Evolutionary conservation across 176 grass and related monocot genomes (phyloP), one percentile per base, ranked within the genome.

Genomic region (Thinopyrum elongatum): DNA sequence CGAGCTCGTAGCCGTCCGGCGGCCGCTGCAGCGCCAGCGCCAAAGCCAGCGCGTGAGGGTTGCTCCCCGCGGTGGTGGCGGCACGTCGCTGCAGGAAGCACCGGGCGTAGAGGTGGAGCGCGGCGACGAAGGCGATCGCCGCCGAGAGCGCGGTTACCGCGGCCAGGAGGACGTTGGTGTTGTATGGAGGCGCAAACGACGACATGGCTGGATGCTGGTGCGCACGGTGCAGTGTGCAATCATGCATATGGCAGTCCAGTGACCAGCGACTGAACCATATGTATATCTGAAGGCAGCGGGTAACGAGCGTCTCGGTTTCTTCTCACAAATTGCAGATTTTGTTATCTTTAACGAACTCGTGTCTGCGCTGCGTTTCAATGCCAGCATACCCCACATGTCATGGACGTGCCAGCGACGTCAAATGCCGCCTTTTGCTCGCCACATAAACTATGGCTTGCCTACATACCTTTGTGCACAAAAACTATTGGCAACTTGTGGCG

Each of bases 21-120:
- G 55, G 70, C 31, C 28, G 41, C 13, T 63, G 80, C 25, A 74
- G 57, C 63, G 74, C 42, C 25, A 75, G 1, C 42, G 26, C 19
- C 46, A 49, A 5, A 49, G 14, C 41, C 16, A 53, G 49, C 49
- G 49, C 35, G 70, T 33, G 63, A 16, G 58, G 63, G 27, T 70
- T 70, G 67, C 22, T 1, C 22, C 42, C 25, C 14, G 0, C 3
- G 21, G 6, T 1, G 46, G 10, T 3, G 67, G 1, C 7, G 17
- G 2, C 3, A 1, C 42, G 70, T 1, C 78, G 79, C 42, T 22
- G 65, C 28, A 91, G 84, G 87, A 89, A 53, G 62, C 80, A 87
- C 1, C 92, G 78, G 17, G 47, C 64, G 81, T 89, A 91, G 46
- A 94, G 70, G 77, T 89, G 89, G 72, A 94, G 87, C 63, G 76